Evolutionary conservation across 2,329 filamentous ascomycete genomes (phyloP), one percentile per base, ranked within the genome.

Genomic region (Arthrobotrys sinensis): DNA sequence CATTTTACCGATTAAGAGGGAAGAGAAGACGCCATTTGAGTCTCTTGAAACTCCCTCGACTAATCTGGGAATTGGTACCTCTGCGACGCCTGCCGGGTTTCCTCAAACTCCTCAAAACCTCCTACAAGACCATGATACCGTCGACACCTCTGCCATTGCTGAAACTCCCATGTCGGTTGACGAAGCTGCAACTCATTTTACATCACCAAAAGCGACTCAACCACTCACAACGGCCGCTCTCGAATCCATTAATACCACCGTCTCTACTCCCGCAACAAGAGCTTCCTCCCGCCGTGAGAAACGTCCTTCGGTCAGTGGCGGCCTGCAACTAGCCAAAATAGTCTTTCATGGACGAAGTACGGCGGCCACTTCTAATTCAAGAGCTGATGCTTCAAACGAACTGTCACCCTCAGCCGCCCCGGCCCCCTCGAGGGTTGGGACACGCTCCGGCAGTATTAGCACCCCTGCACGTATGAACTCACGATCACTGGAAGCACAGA

Each of bases 311-410:
- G 68, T 73, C 55, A 70, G 48, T 14, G 48, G 70, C 19, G 76
- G 70, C 12, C 48, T 75, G 12, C 68, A 79, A 48, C 76, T 79
- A 4, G 76, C 70, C 14, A 79, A 79, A 62, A 75, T 79, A 40
- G 76, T 79, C 8, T 79, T 79, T 19, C 69, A 73, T 24, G 76
- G 79, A 36, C 80, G 79, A 3, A 80, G 79, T 12, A 81, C 80
- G 3, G 75, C 80, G 11, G 75, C 75, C 10, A 55, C 67, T 7
- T 72, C 66, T 8, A 16, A 19, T 7, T 65, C 66, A 2, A 67
- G 66, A 43, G 12, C 52, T 3, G 75, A 63, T 38, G 21, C 46
- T 48, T 65, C 50, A 40, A 79, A 55, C 60, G 80, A 75, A 19
- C 65, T 68, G 36, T 80, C 65, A 32, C 80, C 62, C 43, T 73